A percentile compares a stretch with the other conserved stretches of the same genome.
Evolutionary conservation across 73 alveolate species (phyloP).

Genomic region (Stentor roeselii): DNA sequence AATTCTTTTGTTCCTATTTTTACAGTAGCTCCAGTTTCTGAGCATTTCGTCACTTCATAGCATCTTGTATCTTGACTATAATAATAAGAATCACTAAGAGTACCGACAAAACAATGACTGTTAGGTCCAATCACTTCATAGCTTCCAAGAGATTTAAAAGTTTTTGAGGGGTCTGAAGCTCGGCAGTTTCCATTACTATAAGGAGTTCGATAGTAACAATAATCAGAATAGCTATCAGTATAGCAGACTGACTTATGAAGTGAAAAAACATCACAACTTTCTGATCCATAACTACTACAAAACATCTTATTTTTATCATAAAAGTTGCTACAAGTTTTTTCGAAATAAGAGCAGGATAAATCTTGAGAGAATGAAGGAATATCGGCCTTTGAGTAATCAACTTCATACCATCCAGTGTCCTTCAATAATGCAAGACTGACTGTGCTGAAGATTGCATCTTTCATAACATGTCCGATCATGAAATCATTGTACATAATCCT

Average conservation of each 20-base stretch:
- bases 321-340: neutral
- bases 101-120: neutral
- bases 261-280: neutral
- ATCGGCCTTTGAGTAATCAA: neutral
- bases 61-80: neutral
- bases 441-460: conserved; percentile 36
- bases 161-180: neutral
- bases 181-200: neutral
- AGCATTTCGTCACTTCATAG: neutral
- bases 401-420: conserved; percentile 51
- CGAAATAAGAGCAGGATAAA: neutral
- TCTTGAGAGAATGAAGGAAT: neutral
- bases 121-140: neutral
- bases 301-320: neutral
- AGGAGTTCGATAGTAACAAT: neutral
- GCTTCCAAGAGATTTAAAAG: neutral
- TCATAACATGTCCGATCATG: conserved; percentile 31
- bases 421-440: conserved; percentile 54
- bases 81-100: neutral
- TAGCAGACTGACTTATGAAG: neutral
- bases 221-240: neutral
- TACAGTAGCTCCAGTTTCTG: neutral
- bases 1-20: neutral
- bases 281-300: neutral
- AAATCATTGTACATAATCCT: conserved; percentile 56